Percentiles rank a stretch among this genome's conserved stretches.
These are phyloP conservation scores for Termitomyces heimii DNA, from an alignment of 768 basidiomycete species.

Conservation along the genomic window DNA sequence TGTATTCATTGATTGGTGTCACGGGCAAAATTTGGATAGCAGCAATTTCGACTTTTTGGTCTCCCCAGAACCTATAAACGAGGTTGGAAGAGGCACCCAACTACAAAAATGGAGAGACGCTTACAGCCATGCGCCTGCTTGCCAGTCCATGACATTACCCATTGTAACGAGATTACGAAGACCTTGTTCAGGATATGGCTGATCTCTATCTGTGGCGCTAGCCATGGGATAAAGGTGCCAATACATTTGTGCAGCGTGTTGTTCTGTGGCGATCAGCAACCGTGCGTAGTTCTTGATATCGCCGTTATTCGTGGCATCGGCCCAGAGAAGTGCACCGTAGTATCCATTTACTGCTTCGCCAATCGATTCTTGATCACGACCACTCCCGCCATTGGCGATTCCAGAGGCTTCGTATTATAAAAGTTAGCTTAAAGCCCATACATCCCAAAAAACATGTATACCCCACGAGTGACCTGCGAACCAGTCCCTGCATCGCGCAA, in stretches of 20 bases:
- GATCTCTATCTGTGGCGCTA: constrained; percentile 23
- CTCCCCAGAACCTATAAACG: constrained; percentile 25
- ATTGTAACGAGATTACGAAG: constrained; percentile 24
- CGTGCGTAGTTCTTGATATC: constrained; percentile 27
- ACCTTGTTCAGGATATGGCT: constrained; percentile 27
- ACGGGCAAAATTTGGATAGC: constrained; percentile 31
- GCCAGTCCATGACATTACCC: constrained; percentile 29
- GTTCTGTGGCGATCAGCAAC: constrained; percentile 27
- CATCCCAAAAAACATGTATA: constrained; percentile 2
- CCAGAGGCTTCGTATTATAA: constrained; percentile 24
- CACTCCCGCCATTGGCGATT: constrained; percentile 26
- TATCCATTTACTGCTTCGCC: constrained; percentile 30
- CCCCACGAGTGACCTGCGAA: constrained; percentile 33
- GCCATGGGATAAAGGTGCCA: constrained; percentile 29
- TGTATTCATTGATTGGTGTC: constrained; percentile 26
- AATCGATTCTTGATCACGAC: constrained; percentile 27
- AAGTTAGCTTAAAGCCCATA: neutral
- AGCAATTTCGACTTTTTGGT: constrained; percentile 24
- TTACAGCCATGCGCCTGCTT: constrained; percentile 30
- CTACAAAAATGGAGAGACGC: neutral
- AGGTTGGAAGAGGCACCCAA: neutral
- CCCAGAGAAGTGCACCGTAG: constrained; percentile 29
- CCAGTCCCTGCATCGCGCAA: constrained; percentile 28
- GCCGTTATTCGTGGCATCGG: constrained; percentile 22
- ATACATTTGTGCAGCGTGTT: constrained; percentile 26